phyloP scores from a whole-genome alignment of 2,329 filamentous ascomycete species.

The Cordyceps cateniannulata region DNA sequence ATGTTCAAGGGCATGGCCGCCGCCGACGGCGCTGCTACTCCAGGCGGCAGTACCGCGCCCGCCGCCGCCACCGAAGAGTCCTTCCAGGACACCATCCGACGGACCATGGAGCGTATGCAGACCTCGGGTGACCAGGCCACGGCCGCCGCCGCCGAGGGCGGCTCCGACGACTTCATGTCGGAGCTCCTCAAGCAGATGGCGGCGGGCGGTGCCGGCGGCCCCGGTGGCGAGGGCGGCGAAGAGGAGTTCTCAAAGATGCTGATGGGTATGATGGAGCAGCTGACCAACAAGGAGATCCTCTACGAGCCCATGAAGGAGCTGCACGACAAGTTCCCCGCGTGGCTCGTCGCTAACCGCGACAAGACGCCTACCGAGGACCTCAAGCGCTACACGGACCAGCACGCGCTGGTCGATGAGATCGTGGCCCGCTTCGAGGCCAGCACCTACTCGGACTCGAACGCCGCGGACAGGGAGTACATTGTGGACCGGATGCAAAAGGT shows the following conservation, averaged over 20 bases:
- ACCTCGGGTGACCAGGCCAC: conserved; percentile 80
- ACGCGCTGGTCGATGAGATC: conserved; percentile 74
- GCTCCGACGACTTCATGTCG: conserved; percentile 74
- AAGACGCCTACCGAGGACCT: conserved; percentile 65
- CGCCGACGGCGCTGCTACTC: conserved; percentile 34
- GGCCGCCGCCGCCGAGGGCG: conserved; percentile 62
- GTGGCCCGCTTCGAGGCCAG: conserved; percentile 80
- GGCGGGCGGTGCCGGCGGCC: conserved; percentile 48
- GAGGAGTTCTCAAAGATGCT: conserved; percentile 94
- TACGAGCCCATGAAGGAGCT: conserved; percentile 99
- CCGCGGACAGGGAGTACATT: conserved; percentile 80
- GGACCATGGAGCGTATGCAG: conserved; percentile 95
- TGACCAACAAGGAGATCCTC: conserved; percentile 96
- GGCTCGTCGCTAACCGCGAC: conserved; percentile 72
- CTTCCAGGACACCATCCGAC: conserved; percentile 88
- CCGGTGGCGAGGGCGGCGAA: conserved; percentile 54
- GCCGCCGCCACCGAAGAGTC: conserved; percentile 51
- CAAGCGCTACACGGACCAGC: conserved; percentile 75
- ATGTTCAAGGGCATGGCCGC: conserved; percentile 68
- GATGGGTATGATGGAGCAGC: conserved; percentile 96
- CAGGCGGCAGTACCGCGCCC: conserved; percentile 27
- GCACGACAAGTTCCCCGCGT: conserved; percentile 82
- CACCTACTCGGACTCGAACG: conserved; percentile 75
- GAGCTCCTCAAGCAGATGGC: conserved; percentile 82
- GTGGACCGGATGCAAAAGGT: conserved; percentile 98